Percentiles rank a stretch among this genome's conserved stretches.
Evolutionary conservation across 192 early-diverging fungal genomes (phyloP).

Genomic region (Coemansia sp.): DNA sequence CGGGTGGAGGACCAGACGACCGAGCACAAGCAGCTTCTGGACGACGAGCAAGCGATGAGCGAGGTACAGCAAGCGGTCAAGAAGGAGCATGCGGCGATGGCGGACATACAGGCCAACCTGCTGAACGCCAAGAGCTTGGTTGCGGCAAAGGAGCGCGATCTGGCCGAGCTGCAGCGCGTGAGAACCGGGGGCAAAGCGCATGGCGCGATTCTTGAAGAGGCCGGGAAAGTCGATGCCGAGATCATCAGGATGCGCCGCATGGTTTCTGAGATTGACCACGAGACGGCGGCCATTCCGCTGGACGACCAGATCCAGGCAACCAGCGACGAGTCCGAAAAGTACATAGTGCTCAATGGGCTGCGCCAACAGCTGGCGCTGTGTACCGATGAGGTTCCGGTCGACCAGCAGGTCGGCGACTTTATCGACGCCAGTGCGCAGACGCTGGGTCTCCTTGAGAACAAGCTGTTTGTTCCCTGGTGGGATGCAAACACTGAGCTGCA

Average conservation of each 20-base stretch:
- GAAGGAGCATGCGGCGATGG: conserved; percentile 23
- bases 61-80: conserved; percentile 27
- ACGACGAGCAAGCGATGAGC: conserved; percentile 31
- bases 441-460: conserved; percentile 42
- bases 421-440: conserved; percentile 20
- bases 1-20: conserved; percentile 33
- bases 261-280: conserved; percentile 42
- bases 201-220: conserved; percentile 34
- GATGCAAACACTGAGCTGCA: conserved; percentile 31
- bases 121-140: conserved; percentile 44
- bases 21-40: conserved; percentile 39
- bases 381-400: conserved; percentile 5
- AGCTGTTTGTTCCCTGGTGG: conserved; percentile 54
- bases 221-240: conserved; percentile 39
- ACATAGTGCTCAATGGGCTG: conserved; percentile 34
- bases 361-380: conserved; percentile 30
- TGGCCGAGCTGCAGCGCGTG: conserved; percentile 41
- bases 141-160: conserved; percentile 46
- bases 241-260: conserved; percentile 38
- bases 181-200: conserved; percentile 16
- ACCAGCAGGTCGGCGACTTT: conserved; percentile 6
- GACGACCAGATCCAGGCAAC: conserved; percentile 39
- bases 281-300: conserved; percentile 25
- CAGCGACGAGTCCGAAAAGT: conserved; percentile 30
- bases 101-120: conserved; percentile 45